Evolutionary conservation across 2,329 filamentous ascomycete genomes (phyloP).

Genomic region (Fusarium austroafricanum): DNA sequence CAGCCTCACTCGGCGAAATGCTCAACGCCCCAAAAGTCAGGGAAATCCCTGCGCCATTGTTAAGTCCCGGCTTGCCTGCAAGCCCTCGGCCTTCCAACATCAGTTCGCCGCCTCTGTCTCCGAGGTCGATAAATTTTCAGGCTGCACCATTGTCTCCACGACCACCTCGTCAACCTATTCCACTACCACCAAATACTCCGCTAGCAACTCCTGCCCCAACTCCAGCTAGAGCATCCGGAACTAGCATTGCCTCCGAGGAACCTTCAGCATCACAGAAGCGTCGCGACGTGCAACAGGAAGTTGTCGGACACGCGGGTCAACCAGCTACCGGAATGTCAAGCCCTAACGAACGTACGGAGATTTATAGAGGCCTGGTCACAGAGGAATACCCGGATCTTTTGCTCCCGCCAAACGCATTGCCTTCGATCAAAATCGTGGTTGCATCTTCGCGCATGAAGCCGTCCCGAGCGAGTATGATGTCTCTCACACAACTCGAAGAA

Average conservation of each 20-base stretch:
- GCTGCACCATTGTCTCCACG: constrained; percentile 75
- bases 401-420: constrained; percentile 87
- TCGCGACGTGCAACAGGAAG: constrained; percentile 13
- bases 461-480: constrained; percentile 85
- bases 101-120: constrained; percentile 76
- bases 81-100: constrained; percentile 70
- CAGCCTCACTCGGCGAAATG: constrained; percentile 66
- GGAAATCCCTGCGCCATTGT: constrained; percentile 57
- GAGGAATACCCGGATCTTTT: constrained; percentile 90
- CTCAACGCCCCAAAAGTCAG: constrained; percentile 55
- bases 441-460: constrained; percentile 96
- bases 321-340: constrained; percentile 49
- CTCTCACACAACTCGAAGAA: constrained; percentile 83
- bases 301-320: constrained; percentile 27
- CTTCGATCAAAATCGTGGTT: constrained; percentile 85
- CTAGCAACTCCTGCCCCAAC: constrained; percentile 62
- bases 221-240: constrained; percentile 53
- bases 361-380: constrained; percentile 82
- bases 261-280: constrained; percentile 26
- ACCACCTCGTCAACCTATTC: constrained; percentile 78
- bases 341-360: constrained; percentile 59
- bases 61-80: constrained; percentile 70
- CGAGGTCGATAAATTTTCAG: constrained; percentile 60
- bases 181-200: constrained; percentile 76
- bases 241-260: constrained; percentile 18